These are phyloP conservation scores for Starmerella bombicola DNA, from an alignment of 805 yeast genomes.

Conservation along the genomic window DNA sequence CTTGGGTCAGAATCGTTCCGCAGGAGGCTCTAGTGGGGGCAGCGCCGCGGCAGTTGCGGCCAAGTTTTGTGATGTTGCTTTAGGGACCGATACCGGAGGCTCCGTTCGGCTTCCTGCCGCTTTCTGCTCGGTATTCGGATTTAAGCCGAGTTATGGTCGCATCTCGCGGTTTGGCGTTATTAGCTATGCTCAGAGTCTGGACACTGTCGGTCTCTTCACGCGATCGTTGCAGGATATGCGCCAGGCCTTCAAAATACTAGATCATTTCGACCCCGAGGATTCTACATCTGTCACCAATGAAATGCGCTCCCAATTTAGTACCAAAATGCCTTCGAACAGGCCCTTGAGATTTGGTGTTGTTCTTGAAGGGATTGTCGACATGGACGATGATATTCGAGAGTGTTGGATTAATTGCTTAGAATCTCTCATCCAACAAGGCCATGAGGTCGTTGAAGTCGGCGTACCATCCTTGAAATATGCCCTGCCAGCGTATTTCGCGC, in stretches of 20 bases:
- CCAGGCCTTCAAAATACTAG: conserved; percentile 43
- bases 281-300: conserved; percentile 44
- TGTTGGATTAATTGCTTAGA: conserved; percentile 39
- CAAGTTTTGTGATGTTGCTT: conserved; percentile 52
- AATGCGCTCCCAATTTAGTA: conserved; percentile 15
- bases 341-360: conserved; percentile 58
- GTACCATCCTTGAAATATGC: conserved; percentile 55
- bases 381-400: conserved; percentile 37
- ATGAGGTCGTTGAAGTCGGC: conserved; percentile 49
- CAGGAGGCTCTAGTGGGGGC: conserved; percentile 96
- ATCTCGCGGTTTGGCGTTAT: conserved; percentile 85
- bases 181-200: conserved; percentile 86
- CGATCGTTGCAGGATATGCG: conserved; percentile 35
- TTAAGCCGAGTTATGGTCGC: conserved; percentile 89
- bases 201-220: conserved; percentile 79
- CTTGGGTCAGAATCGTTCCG: conserved; percentile 29
- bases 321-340: conserved; percentile 1
- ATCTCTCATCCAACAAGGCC: conserved; percentile 37
- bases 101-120: conserved; percentile 88
- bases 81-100: conserved; percentile 98
- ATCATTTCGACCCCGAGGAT: conserved; percentile 57
- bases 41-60: conserved; percentile 85
- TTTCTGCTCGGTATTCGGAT: conserved; percentile 70
- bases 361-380: conserved; percentile 48
- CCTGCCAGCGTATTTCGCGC: conserved; percentile 70